phyloP scores from a whole-genome alignment of 306 rosid genomes.

The Lathyrus tuberosus region DNA sequence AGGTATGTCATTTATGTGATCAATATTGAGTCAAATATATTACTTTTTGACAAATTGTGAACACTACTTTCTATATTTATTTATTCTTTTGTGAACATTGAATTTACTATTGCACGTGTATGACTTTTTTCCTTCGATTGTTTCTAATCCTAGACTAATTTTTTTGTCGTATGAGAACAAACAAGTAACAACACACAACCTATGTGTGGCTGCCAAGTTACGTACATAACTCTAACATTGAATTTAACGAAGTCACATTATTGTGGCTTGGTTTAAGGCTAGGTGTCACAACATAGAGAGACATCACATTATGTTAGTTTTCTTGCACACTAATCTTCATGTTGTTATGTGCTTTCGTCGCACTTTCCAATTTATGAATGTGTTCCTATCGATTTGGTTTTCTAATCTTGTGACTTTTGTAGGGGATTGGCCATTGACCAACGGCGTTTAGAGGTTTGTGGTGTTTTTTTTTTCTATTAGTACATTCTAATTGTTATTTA shows the following conservation, averaged over 20 bases:
- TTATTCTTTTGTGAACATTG: background rate
- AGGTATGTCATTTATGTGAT: background rate
- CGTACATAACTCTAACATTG: slow-evolving; percentile 3
- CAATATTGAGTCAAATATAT: background rate
- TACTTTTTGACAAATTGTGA: background rate
- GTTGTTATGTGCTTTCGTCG: background rate
- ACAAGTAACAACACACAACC: background rate
- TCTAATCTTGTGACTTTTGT: background rate
- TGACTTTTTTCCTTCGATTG: slow-evolving; percentile 2
- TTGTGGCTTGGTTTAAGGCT: background rate
- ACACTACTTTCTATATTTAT: background rate
- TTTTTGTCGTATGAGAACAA: background rate
- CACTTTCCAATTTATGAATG: background rate
- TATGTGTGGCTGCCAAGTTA: slow-evolving; percentile 38
- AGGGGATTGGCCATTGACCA: background rate
- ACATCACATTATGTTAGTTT: background rate
- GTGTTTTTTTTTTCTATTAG: no score
- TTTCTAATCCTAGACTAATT: background rate
- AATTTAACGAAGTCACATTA: background rate
- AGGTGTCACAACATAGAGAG: slow-evolving; percentile 34
- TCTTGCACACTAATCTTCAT: background rate
- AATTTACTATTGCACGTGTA: slow-evolving; percentile 14
- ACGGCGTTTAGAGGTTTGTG: no score
- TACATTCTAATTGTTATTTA: no score
- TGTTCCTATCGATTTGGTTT: background rate